Base-by-base conservation (phyloP, 208 protist genomes). In the Porcisia hertigi region DNA sequence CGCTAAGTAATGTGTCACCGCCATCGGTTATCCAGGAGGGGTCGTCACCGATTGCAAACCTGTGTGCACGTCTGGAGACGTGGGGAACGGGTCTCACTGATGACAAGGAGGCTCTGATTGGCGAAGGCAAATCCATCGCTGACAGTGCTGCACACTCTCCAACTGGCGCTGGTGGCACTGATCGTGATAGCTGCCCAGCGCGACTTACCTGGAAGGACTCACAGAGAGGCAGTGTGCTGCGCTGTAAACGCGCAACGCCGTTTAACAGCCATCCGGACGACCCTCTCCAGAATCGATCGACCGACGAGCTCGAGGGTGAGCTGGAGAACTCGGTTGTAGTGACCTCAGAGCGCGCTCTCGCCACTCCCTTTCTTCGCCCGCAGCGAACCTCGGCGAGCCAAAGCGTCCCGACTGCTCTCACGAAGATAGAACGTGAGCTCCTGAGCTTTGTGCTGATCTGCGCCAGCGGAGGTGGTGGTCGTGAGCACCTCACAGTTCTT, bases 361-460 rank as follows among this genome's bases (percentile, higher is more conserved):
- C 23, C 23, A 1, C 34, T n/a, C 30, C 66, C 11, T n/a, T 30
- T 34, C 3, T 58, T 14, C 16, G 41, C 20, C 23, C 8, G 47
- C 62, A 41, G 72, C 62, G 49, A n/a, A 16, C 9, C 23, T 71
- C 77, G 1, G 45, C 45, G 34, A 39, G 16, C 5, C 54, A 23
- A 52, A n/a, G 58, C 55, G 0, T 55, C 30, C 7, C 64, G 7
- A 34, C 16, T 23, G 0, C 36, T 12, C 54, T 72, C 20, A 74
- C 71, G 9, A 53, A 30, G 34, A 66, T 55, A n/a, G 78, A 82
- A 47, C 55, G 64, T 20, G 78, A 82, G 23, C 67, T 82, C 2
- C 36, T 82, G 60, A 62, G 6, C 30, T 82, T 76, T 54, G 66
- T 82, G 57, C 67, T 82, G 25, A 82, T 73, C 0, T 82, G 72